Evolutionary conservation across 1,284 basidiomycete species (phyloP), one percentile per base, ranked within the genome.

Genomic region (Ganoderma resinaceum): DNA sequence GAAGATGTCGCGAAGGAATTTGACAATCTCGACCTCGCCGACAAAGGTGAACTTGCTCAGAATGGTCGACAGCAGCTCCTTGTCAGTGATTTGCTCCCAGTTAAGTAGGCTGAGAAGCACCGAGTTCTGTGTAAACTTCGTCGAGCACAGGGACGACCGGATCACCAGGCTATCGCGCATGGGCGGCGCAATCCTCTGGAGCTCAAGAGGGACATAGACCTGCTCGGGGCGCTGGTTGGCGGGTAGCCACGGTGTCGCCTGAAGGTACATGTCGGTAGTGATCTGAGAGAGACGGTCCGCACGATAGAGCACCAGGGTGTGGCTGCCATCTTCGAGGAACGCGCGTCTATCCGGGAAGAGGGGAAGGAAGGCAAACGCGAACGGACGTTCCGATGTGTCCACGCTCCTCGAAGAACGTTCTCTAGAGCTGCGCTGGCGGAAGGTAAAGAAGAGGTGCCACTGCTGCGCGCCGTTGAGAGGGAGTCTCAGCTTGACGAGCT

Each of bases 361-460:
- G 0, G 97, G 97, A 52, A 98, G 87, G 77, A 94, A 98, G 2
- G 92, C 95, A 76, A 98, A 97, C 0, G 96, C 97, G 75, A 97
- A 98, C 0, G 96, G 93, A 49, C 86, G 85, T 60, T 97, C 95
- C 2, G 82, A 73, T 2, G 76, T 76, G 26, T 88, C 86, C 40
- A 76, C 75, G 23, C 69, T 74, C 55, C 86, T 78, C 49, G 77
- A 79, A 16, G 76, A 72, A 42, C 86, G 86, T 69, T 86, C 88
- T 70, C 82, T 82, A 16, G 85, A 85, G 65, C 83, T 86, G 26
- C 96, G 92, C 74, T 96, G 92, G 29, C 95, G 89, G 81, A 99
- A 97, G 0, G 95, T 95, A 82, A 99, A 95, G 85, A 97, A 98
- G 16, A 99, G 82, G 77, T 99, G 97, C 87, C 94, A 97, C 61